A percentile compares a stretch with the other conserved stretches of the same genome.
Conservation (phyloP, 441 rosid species). For the Daphne laureola region DNA sequence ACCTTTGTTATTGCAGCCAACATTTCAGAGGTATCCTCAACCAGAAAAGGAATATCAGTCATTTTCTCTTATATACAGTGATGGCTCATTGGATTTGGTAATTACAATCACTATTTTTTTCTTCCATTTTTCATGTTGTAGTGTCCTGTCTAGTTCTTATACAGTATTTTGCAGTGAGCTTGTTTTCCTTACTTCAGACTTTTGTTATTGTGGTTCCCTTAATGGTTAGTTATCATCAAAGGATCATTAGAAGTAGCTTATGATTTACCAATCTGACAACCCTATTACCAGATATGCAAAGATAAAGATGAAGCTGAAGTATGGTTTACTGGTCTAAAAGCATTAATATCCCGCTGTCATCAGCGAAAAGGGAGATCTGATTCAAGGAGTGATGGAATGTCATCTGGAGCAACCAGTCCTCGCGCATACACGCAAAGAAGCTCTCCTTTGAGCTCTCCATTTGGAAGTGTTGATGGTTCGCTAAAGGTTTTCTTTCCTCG, state of each 20-base stretch:
- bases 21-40: slow-evolving; percentile 50
- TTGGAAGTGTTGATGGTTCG: slow-evolving; percentile 36
- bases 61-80: slow-evolving; percentile 45
- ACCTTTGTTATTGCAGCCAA: slow-evolving; percentile 25
- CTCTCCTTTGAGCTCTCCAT: slow-evolving; percentile 49
- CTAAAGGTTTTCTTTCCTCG: slow-evolving; percentile 32
- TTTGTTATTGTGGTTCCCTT: background rate
- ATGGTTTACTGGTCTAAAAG: slow-evolving; percentile 56
- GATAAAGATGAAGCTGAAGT: slow-evolving; percentile 61
- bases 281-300: slow-evolving; percentile 31
- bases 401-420: slow-evolving; percentile 57
- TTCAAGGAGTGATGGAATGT: slow-evolving; percentile 39
- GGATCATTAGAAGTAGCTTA: slow-evolving; percentile 3
- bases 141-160: too few species aligned
- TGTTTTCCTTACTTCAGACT: too few species aligned
- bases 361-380: slow-evolving; percentile 36
- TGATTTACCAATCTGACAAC: background rate
- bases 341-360: slow-evolving; percentile 37
- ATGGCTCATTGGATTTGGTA: slow-evolving; percentile 54
- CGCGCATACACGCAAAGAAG: slow-evolving; percentile 39
- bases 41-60: slow-evolving; percentile 60
- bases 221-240: background rate
- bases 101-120: slow-evolving; percentile 8
- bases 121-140: slow-evolving; percentile 6
- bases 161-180: too few species aligned